These are phyloP conservation scores for Pseudocercospora ulei DNA, from an alignment of 2,329 filamentous ascomycete species.

Conservation along the genomic window DNA sequence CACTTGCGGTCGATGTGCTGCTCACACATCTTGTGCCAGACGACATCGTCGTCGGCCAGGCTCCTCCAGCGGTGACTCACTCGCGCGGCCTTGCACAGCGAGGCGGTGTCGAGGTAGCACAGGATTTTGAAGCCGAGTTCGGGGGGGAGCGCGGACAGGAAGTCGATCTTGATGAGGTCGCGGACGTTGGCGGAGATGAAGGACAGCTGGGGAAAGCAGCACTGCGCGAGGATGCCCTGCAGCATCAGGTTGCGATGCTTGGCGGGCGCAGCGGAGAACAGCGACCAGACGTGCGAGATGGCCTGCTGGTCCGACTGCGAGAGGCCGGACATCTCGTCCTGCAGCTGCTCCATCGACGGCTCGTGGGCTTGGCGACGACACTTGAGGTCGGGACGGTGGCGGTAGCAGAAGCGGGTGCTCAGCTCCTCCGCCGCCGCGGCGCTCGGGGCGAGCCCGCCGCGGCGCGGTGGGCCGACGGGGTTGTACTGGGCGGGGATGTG, in stretches of 20 bases:
- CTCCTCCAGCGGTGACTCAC: slow-evolving; percentile 81
- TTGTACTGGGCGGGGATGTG: slow-evolving; percentile 87
- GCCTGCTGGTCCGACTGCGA: slow-evolving; percentile 82
- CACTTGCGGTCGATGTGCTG: slow-evolving; percentile 93
- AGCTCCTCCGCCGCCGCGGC: slow-evolving; percentile 32
- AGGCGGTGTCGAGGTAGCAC: slow-evolving; percentile 83
- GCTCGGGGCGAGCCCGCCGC: slow-evolving; percentile 23
- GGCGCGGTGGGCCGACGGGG: slow-evolving; percentile 48
- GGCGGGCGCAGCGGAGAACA: slow-evolving; percentile 88
- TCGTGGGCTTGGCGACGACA: slow-evolving; percentile 89
- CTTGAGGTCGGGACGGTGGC: slow-evolving; percentile 86
- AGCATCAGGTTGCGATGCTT: slow-evolving; percentile 95
- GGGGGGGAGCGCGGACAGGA: slow-evolving; percentile 73
- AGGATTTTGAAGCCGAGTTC: slow-evolving; percentile 92
- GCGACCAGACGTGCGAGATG: slow-evolving; percentile 93
- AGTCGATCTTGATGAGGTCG: slow-evolving; percentile 96
- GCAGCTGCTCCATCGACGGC: slow-evolving; percentile 88
- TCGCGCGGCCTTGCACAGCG: slow-evolving; percentile 89
- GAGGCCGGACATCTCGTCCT: slow-evolving; percentile 73
- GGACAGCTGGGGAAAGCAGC: slow-evolving; percentile 93
- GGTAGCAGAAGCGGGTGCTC: slow-evolving; percentile 92
- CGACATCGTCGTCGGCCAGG: slow-evolving; percentile 90
- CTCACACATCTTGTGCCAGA: slow-evolving; percentile 98
- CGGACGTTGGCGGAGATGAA: slow-evolving; percentile 82
- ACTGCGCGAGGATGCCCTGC: slow-evolving; percentile 89